Evolutionary conservation across 2,329 filamentous ascomycete genomes (phyloP), one percentile per base, ranked within the genome.

Genomic region (Alternaria novae-zelandiae): DNA sequence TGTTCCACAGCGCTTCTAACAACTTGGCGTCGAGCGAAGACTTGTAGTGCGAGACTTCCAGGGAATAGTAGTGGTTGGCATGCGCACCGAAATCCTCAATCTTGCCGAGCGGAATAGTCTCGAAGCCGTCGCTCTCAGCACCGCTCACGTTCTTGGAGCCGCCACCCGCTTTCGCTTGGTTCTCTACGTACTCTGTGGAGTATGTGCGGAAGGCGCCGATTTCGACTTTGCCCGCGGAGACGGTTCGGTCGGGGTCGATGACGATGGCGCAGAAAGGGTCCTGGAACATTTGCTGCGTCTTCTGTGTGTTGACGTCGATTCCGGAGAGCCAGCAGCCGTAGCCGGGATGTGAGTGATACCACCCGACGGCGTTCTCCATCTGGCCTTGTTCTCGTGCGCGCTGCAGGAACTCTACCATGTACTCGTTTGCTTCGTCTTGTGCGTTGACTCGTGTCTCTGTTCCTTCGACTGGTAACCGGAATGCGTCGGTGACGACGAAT

Each of bases 381-480:
- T 94, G 84, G 79, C 93, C 87, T 84, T 92, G 79, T 68, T 94
- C 89, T 63, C 95, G 87, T 71, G 91, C 91, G 4, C 90, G 84
- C 71, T 90, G 86, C 26, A 96, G 86, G 77, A 96, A 98, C 69
- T 92, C 88, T 58, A 97, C 90, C 85, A 98, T 93, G 83, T 98
- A 99, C 83, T 98, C 96, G 83, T 98, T 96, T 57, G 95, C 96
- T 72, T 98, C 94, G 70, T 91, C 91, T 76, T 97, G 94, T 0
- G 96, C 96, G 79, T 99, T 99, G 72, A 99, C 96, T 65, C 96
- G 87, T 3, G 96, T 99, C 83, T 99, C 96, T n/a, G 96, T 99
- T 25, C 96, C 96, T 79, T 99, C 96, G 44, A 99, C 96, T 0
- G 96, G 96, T 43, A 99, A 84, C 20, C 94, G 89, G 81, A 98